phyloP scores from a whole-genome alignment of 371 early-diverging fungal genomes.

The Mucor ambiguus region DNA sequence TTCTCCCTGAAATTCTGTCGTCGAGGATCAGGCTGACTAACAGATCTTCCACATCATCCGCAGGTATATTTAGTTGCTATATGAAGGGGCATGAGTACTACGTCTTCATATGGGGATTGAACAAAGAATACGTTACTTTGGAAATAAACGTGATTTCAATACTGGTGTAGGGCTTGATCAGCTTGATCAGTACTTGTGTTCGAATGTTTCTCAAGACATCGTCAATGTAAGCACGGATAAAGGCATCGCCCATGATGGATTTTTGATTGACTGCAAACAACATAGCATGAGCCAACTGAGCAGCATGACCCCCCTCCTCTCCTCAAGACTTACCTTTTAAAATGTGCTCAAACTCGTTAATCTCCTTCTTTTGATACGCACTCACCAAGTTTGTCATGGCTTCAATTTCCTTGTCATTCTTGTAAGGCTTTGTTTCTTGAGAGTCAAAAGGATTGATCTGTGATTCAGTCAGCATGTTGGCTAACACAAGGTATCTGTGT shows the following conservation, averaged over 20 bases:
- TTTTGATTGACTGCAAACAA: slow-evolving; percentile 72
- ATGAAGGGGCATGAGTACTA: not conserved
- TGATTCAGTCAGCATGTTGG: slow-evolving; percentile 93
- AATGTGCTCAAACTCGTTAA: slow-evolving; percentile 85
- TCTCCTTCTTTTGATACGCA: slow-evolving; percentile 89
- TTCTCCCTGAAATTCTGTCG: slow-evolving; percentile 77
- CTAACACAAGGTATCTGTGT: slow-evolving; percentile 81
- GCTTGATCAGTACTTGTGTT: slow-evolving; percentile 80
- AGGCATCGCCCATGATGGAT: slow-evolving; percentile 87
- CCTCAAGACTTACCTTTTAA: slow-evolving; percentile 46
- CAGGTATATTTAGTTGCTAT: slow-evolving; percentile 77
- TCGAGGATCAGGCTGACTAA: slow-evolving; percentile 87
- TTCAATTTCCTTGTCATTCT: slow-evolving; percentile 86
- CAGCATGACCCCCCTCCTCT: not conserved
- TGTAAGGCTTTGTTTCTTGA: slow-evolving; percentile 96
- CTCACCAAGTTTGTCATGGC: slow-evolving; percentile 91
- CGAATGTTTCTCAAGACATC: slow-evolving; percentile 90
- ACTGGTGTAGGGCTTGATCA: slow-evolving; percentile 91
- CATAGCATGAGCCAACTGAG: too few species aligned
- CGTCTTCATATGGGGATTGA: not conserved
- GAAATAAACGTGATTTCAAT: slow-evolving; percentile 82
- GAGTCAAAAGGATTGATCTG: slow-evolving; percentile 96
- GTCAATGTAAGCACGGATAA: slow-evolving; percentile 88
- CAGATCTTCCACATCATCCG: slow-evolving; percentile 81
- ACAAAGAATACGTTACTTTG: slow-evolving; percentile 48